Evolutionary conservation across 805 yeast species (phyloP).

Genomic region (Saccharomycopsis babjevae): DNA sequence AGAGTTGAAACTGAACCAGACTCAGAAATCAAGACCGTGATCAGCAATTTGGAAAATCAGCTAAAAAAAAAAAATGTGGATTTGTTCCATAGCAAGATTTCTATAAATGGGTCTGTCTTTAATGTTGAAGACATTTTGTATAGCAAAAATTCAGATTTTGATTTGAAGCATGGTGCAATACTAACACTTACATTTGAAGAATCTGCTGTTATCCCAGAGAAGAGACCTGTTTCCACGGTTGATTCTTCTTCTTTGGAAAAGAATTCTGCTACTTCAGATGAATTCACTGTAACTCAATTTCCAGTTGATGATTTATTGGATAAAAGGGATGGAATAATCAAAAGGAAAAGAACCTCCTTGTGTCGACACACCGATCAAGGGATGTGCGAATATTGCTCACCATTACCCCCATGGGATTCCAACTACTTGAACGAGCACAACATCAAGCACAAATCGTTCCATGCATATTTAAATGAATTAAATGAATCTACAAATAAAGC

Average conservation of each 20-base stretch:
- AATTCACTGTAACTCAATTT: conserved; percentile 37
- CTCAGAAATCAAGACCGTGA: conserved; percentile 34
- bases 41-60: conserved; percentile 24
- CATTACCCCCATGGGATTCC: conserved; percentile 90
- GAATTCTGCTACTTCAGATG: conserved; percentile 6
- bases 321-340: conserved; percentile 59
- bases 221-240: conserved; percentile 6
- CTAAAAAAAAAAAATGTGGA: not conserved
- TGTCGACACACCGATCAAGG: conserved; percentile 90
- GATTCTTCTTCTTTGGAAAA: conserved; percentile 9
- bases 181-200: conserved; percentile 34
- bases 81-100: not conserved
- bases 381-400: conserved; percentile 96
- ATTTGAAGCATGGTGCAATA: conserved; percentile 46
- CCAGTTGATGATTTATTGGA: conserved; percentile 61
- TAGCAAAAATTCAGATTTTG: conserved; percentile 24
- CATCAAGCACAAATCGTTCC: conserved; percentile 83
- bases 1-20: conserved; percentile 45
- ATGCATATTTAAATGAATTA: conserved; percentile 66
- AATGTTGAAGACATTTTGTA: conserved; percentile 17
- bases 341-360: conserved; percentile 46
- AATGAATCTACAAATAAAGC: conserved; percentile 57
- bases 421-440: conserved; percentile 62
- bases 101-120: not conserved
- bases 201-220: not conserved